Evolutionary conservation across 2,329 filamentous ascomycete genomes (phyloP), one percentile per base, ranked within the genome.

Genomic region (Arthroderma sp.): DNA sequence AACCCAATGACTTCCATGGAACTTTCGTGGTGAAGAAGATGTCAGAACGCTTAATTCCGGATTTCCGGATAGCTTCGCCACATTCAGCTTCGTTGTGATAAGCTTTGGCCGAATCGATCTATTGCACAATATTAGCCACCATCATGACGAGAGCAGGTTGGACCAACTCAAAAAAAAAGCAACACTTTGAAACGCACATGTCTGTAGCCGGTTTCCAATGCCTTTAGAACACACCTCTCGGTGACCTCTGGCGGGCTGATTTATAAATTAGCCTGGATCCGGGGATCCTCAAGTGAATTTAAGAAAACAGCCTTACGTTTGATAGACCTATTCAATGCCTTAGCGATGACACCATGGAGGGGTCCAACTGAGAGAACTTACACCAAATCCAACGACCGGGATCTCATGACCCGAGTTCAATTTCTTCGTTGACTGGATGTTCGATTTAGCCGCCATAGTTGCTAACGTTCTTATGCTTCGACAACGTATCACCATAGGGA

Each of bases 11-110:
- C 11, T 66, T 70, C 1, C 75, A 72, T 2, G 78, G 78, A 6
- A 84, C 76, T 66, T 85, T 85, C 60, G 77, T 81, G 5, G 82
- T 84, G 68, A 82, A 84, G 72, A 83, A 85, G 57, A 84, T 72
- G 37, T 81, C 69, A 23, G 75, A 74, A 6, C 82, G 77, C 11
- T 78, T 75, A 52, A 84, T 65, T 1, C 73, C 72, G 5, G 78
- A 77, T 56, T 74, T 73, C 1, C 73, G 68, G 60, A 84, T 79
- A 8, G 79, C 81, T 11, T 72, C 68, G 0, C 74, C 76, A 54
- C 77, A 79, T 44, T 80, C 76, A 8, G 70, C 71, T 69, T 84
- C 81, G 61, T 85, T 85, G 38, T 71, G 71, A 66, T 84, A 85
- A 23, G 68, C 73, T 9, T 76, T 75, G 2, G 82, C 81, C 1